Percentiles rank a stretch among this genome's conserved stretches.
These are phyloP conservation scores for Skeletonema costatum DNA, from an alignment of 108 stramenopile genomes.

Conservation along the genomic window DNA sequence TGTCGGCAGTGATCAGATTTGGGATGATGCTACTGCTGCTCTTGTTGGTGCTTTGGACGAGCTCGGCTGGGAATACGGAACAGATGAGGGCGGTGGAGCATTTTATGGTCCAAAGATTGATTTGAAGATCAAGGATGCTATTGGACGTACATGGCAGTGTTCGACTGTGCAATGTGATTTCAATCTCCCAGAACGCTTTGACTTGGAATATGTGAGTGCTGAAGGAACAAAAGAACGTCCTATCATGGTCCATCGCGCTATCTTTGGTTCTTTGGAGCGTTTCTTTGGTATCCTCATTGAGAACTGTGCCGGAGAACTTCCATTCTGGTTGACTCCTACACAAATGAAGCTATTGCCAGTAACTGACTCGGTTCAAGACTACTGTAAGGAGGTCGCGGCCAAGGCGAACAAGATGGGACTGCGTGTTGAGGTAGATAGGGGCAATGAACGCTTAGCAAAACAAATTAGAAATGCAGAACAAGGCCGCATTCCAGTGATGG, in stretches of 20 bases:
- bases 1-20: conserved; percentile 95
- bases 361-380: conserved; percentile 90
- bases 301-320: conserved; percentile 95
- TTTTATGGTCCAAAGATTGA: conserved; percentile 99
- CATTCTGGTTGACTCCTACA: conserved; percentile 94
- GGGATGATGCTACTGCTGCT: conserved; percentile 89
- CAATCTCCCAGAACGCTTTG: conserved; percentile 98
- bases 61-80: conserved; percentile 92
- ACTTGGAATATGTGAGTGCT: conserved; percentile 85
- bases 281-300: conserved; percentile 98
- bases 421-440: conserved; percentile 91
- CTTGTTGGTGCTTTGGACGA: conserved; percentile 85
- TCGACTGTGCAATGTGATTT: conserved; percentile 98
- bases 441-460: conserved; percentile 92
- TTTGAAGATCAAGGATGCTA: conserved; percentile 97
- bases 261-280: conserved; percentile 97
- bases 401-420: conserved; percentile 80
- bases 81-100: conserved; percentile 98
- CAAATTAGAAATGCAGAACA: conserved; percentile 97
- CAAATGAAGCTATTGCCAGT: conserved; percentile 95
- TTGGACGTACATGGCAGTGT: conserved; percentile 98
- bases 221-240: conserved; percentile 81
- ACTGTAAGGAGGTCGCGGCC: conserved; percentile 83
- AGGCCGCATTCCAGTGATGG: conserved; percentile 92
- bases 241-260: conserved; percentile 97